A percentile compares a stretch with the other conserved stretches of the same genome.
Evolutionary conservation across 1,139 yeast species (phyloP).

Genomic region (Debaryomyces sp.): DNA sequence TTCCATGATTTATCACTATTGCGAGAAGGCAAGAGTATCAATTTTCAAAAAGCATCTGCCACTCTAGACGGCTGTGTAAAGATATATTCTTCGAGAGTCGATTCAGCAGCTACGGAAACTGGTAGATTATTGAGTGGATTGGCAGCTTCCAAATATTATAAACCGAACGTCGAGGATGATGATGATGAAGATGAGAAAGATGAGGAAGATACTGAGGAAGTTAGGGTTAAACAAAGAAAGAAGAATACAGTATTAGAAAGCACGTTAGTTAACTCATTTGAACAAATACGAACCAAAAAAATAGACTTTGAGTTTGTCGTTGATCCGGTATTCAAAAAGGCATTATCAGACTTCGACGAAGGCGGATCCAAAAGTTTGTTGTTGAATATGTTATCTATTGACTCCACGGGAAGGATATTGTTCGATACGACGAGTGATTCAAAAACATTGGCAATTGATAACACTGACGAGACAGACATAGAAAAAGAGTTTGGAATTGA

Average conservation of each 20-base stretch:
- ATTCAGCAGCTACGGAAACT: constrained; percentile 79
- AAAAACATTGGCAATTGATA: constrained; percentile 11
- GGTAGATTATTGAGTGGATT: constrained; percentile 72
- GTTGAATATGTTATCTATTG: constrained; percentile 67
- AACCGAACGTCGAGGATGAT: constrained; percentile 26
- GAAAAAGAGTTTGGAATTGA: constrained; percentile 13
- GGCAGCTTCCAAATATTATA: constrained; percentile 11
- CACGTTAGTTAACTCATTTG: constrained; percentile 51
- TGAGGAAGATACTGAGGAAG: constrained; percentile 15
- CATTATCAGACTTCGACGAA: constrained; percentile 90
- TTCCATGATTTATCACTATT: constrained; percentile 66
- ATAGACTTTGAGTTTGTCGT: constrained; percentile 75
- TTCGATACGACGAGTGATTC: constrained; percentile 54
- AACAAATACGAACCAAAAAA: constrained; percentile 60
- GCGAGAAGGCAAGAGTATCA: constrained; percentile 62
- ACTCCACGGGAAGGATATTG: constrained; percentile 57
- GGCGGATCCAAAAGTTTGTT: constrained; percentile 89
- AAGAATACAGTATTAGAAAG: constrained; percentile 43
- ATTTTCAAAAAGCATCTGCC: constrained; percentile 77
- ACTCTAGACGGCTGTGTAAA: constrained; percentile 86
- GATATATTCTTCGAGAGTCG: constrained; percentile 80
- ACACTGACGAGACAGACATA: constrained; percentile 8
- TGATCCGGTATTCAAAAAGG: constrained; percentile 87
- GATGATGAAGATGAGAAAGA: constrained; percentile 22
- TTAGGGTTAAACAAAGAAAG: constrained; percentile 30